Evolutionary conservation across 805 yeast species (phyloP), one percentile per base, ranked within the genome.

Genomic region (Metschnikowia noctiluminum): DNA sequence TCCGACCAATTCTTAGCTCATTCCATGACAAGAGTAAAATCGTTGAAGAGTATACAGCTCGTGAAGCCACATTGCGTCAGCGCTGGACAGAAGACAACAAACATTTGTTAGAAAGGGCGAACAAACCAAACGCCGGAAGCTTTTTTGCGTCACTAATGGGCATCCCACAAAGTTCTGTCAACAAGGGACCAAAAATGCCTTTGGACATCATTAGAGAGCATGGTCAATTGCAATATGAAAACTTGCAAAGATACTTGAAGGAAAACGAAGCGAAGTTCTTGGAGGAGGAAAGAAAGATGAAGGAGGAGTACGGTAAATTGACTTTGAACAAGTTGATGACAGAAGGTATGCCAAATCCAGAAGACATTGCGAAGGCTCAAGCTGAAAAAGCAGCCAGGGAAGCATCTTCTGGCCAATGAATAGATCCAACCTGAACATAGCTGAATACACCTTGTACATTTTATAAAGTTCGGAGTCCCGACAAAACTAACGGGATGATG

Each of bases 141-240:
- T 78, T 83, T 69, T 73, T 84, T 38, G 79, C 85, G 43, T 71
- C 76, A 42, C 62, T 87, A 51, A 71, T 90, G 48, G 96, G 96
- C 38, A 69, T 84, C 38, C 80, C 85, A 40, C 58, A 64, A 28
- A 60, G 76, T 6, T 60, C 70, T 1, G 69, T 74, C 49, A 80
- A 63, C 57, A 71, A 63, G 63, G 78, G 62, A 57, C 84, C 84
- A 52, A 81, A 83, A 70, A 81, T 85, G 85, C 96, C 96, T 30
- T 78, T 90, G 65, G 99, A 92, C 69, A 65, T 82, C 48, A 83
- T 91, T 57, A 86, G 97, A 65, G 95, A 89, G 64, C 92, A 88
- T 64, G 97, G 96, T 59, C 96, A 89, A 69, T 81, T 82, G 72
- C 89, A 88, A 66, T 92, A 89, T 67, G 83, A 85, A 60, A 82